Conservation (phyloP, 139 green algal species). For the Prasinococcaceae sp. region DNA sequence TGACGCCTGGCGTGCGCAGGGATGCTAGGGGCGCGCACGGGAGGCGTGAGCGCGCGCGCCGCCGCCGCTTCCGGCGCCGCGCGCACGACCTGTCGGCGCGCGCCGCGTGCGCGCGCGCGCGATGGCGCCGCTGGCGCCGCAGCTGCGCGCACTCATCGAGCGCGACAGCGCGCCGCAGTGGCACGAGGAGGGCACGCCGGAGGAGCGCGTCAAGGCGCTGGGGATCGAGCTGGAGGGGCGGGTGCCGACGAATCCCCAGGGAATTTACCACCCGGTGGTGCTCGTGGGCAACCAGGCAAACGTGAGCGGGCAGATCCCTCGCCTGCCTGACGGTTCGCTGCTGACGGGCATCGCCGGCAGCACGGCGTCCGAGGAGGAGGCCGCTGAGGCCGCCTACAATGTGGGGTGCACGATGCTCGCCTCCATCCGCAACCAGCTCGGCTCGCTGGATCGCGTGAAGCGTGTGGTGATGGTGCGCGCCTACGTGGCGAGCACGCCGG, state of each 20-base stretch:
- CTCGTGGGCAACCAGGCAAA: slow-evolving; percentile 5
- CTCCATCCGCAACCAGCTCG: not conserved
- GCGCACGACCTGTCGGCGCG: no score
- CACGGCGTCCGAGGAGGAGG: not conserved
- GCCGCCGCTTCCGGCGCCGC: no score
- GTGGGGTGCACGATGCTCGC: slow-evolving; percentile 5
- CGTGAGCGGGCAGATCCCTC: slow-evolving; percentile 6
- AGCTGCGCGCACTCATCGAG: no score
- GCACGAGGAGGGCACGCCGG: not conserved
- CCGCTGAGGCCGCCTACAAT: not conserved
- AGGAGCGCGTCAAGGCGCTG: slow-evolving; percentile 3
- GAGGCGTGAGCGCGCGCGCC: no score
- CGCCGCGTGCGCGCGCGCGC: no score
- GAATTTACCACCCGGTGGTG: slow-evolving; percentile 7
- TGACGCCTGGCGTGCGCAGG: no score
- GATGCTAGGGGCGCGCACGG: no score
- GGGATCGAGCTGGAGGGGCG: slow-evolving; percentile 4
- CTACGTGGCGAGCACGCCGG: not conserved
- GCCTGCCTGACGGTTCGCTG: slow-evolving; percentile 2
- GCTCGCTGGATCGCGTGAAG: not conserved
- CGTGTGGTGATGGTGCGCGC: slow-evolving; percentile 8
- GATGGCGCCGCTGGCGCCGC: no score
- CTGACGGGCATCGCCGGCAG: not conserved
- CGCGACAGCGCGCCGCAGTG: no score
- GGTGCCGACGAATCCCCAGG: slow-evolving; percentile 1